phyloP scores from a whole-genome alignment of 768 basidiomycete genomes.

The Mycena kentingensis region DNA sequence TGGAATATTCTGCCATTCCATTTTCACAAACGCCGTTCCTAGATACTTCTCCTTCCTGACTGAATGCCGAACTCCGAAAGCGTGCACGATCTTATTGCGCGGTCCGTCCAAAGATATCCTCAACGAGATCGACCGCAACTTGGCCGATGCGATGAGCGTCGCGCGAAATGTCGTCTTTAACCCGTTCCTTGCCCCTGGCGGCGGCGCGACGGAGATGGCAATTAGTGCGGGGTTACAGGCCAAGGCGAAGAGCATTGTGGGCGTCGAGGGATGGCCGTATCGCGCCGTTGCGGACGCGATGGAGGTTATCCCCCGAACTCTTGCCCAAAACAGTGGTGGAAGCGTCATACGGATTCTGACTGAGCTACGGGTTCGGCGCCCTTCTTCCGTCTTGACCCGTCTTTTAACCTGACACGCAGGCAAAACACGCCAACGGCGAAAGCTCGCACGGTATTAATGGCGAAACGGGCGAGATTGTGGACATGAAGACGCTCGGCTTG shows the following conservation, averaged over 20 bases:
- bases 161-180: conserved; percentile 97
- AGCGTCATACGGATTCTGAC: conserved; percentile 94
- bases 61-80: conserved; percentile 89
- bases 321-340: conserved; percentile 94
- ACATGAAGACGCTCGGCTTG: conserved; percentile 93
- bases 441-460: conserved; percentile 94
- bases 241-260: conserved; percentile 77
- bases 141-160: conserved; percentile 96
- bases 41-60: conserved; percentile 98
- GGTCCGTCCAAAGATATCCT: conserved; percentile 98
- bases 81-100: conserved; percentile 96
- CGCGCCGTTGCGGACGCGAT: conserved; percentile 93
- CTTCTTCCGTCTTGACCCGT: conserved; percentile 3
- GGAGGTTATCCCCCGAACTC: conserved; percentile 94
- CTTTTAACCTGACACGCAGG: conserved; percentile 61
- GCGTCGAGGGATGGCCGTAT: conserved; percentile 90
- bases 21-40: conserved; percentile 5
- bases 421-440: conserved; percentile 92
- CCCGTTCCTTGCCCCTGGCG: conserved; percentile 90
- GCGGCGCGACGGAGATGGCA: conserved; percentile 98
- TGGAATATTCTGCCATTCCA: conserved; percentile 24
- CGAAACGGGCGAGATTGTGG: conserved; percentile 91
- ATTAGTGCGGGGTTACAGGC: conserved; percentile 84
- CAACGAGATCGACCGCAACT: conserved; percentile 96
- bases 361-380: conserved; percentile 75